These are phyloP conservation scores for Harringtonia lauricola DNA, from an alignment of 2,329 filamentous ascomycete genomes.

Conservation along the genomic window DNA sequence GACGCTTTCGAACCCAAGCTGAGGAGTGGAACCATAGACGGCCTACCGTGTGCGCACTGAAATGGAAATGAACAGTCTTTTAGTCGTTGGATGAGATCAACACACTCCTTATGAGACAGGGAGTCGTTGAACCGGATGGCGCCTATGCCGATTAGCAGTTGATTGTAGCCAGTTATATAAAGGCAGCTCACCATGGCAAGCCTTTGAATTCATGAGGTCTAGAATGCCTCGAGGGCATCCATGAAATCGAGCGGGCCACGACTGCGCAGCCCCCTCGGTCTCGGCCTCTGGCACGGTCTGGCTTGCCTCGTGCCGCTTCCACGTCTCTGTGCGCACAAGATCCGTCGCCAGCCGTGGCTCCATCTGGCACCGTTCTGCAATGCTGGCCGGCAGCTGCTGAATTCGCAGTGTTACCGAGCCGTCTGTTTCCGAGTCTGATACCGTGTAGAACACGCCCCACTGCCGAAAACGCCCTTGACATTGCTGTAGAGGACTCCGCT, in stretches of 20 bases:
- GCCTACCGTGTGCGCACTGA: constrained; percentile 71
- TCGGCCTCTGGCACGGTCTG: not conserved
- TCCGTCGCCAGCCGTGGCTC: constrained; percentile 65
- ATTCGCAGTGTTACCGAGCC: constrained; percentile 32
- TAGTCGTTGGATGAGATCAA: constrained; percentile 43
- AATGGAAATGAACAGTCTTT: constrained; percentile 61
- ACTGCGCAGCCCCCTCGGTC: not conserved
- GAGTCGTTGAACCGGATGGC: constrained; percentile 81
- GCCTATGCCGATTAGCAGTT: constrained; percentile 19
- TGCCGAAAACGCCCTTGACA: constrained; percentile 45
- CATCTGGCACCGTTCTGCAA: constrained; percentile 62
- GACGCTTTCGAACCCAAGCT: constrained; percentile 27
- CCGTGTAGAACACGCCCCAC: constrained; percentile 67
- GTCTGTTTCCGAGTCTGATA: not conserved
- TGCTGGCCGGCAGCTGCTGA: constrained; percentile 53
- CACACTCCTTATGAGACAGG: constrained; percentile 47
- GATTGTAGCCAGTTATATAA: too few relatives aligned
- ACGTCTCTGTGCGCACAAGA: constrained; percentile 64
- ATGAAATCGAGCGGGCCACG: constrained; percentile 53
- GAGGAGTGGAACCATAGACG: constrained; percentile 53
- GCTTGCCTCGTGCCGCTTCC: constrained; percentile 24
- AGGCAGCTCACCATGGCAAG: constrained; percentile 51
- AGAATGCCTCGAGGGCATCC: constrained; percentile 65
- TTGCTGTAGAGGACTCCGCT: constrained; percentile 45
- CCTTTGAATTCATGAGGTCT: constrained; percentile 64